Evolutionary conservation across 2,329 filamentous ascomycete genomes (phyloP).

Genomic region (Paecilomyces formosus): DNA sequence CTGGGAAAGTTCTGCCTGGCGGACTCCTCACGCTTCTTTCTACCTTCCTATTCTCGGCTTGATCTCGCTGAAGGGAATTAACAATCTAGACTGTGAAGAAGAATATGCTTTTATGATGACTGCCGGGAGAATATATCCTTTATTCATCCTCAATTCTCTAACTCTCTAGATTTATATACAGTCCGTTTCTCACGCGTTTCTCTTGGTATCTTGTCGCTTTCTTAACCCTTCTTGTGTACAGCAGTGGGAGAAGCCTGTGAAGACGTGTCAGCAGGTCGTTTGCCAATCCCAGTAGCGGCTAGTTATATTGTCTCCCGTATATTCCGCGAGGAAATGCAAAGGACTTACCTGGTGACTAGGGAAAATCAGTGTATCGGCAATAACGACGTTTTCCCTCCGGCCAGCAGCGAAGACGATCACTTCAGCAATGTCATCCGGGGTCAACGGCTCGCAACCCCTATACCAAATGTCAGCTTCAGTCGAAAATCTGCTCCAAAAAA

Average conservation of each 20-base stretch:
- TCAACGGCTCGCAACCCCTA: constrained; percentile 74
- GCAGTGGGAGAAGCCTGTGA: neutral
- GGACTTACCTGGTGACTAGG: constrained; percentile 78
- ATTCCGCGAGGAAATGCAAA: neutral
- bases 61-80: too few species aligned
- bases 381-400: constrained; percentile 79
- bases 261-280: neutral
- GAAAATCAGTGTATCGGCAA: constrained; percentile 81
- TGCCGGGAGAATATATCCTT: too few species aligned
- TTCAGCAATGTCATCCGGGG: constrained; percentile 85
- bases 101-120: too few species aligned
- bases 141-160: neutral
- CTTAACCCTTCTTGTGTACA: neutral
- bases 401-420: constrained; percentile 79
- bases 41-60: too few species aligned
- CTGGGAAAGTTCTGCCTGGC: too few species aligned
- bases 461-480: constrained; percentile 2
- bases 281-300: neutral
- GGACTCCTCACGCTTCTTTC: too few species aligned
- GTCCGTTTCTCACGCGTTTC: too few species aligned
- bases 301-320: neutral
- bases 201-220: too few species aligned
- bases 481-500: neutral
- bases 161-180: neutral
- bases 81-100: too few species aligned